phyloP scores from a whole-genome alignment of 108 stramenopile genomes.

The Fragilaria crotonensis region DNA sequence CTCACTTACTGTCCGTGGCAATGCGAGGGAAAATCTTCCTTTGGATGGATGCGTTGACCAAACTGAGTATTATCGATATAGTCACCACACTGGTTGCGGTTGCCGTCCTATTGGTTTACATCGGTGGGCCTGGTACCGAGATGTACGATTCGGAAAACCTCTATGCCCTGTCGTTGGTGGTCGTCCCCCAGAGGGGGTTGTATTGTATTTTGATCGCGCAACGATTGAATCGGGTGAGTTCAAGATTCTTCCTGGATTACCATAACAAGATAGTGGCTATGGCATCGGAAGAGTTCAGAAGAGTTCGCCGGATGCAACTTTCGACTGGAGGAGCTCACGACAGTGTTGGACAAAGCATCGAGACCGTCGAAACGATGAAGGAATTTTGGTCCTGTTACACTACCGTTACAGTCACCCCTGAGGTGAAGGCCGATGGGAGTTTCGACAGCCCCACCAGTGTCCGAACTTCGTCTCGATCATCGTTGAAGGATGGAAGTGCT shows the following conservation, averaged over 20 bases:
- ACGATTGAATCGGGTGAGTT: slow-evolving; percentile 30
- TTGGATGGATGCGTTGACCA: slow-evolving; percentile 72
- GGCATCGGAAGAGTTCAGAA: slow-evolving; percentile 5
- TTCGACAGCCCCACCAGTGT: neutral
- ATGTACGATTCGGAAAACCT: slow-evolving; percentile 1
- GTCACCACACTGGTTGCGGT: slow-evolving; percentile 25
- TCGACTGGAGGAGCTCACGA: neutral
- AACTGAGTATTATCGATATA: slow-evolving; percentile 40
- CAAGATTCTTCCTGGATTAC: slow-evolving; percentile 32
- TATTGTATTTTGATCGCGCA: slow-evolving; percentile 37
- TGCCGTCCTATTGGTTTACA: slow-evolving; percentile 29
- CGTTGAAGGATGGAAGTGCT: neutral
- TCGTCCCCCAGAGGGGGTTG: slow-evolving; percentile 24
- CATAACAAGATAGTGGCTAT: slow-evolving; percentile 20
- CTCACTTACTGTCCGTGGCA: slow-evolving; percentile 28
- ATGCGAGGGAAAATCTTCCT: slow-evolving; percentile 43
- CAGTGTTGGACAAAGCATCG: neutral
- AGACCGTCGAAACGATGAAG: neutral
- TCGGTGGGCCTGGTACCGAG: slow-evolving; percentile 28
- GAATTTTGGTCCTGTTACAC: neutral
- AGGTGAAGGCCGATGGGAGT: neutral
- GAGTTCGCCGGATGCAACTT: neutral
- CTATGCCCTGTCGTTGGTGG: slow-evolving; percentile 26
- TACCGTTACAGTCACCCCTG: neutral
- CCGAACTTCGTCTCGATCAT: neutral